phyloP scores from a whole-genome alignment of 2,329 filamentous ascomycete species.

The Ciborinia camelliae region DNA sequence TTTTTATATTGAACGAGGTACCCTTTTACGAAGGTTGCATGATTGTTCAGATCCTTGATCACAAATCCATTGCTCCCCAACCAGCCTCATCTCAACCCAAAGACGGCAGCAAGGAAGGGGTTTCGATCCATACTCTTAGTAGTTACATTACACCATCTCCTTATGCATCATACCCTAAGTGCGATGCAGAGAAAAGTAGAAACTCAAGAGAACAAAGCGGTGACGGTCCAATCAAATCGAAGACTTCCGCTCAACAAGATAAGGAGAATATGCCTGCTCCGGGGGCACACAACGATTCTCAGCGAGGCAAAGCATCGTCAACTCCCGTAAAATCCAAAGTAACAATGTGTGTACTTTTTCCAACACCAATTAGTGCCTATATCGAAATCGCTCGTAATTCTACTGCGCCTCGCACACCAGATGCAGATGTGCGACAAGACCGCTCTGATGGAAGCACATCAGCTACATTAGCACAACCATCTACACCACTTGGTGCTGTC shows the following conservation, averaged over 20 bases:
- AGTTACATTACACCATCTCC: constrained; percentile 86
- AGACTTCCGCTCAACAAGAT: constrained; percentile 44
- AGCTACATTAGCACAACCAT: constrained; percentile 44
- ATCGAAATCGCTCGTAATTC: constrained; percentile 70
- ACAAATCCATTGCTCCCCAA: constrained; percentile 62
- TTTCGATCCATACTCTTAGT: constrained; percentile 91
- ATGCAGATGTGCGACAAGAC: constrained; percentile 49
- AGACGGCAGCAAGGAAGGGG: constrained; percentile 61
- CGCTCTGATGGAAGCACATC: constrained; percentile 41
- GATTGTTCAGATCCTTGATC: constrained; percentile 91
- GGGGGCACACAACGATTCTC: constrained; percentile 46
- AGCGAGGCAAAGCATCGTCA: constrained; percentile 42
- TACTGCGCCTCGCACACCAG: constrained; percentile 49
- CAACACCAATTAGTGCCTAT: constrained; percentile 72
- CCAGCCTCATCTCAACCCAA: constrained; percentile 56
- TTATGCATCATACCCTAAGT: constrained; percentile 71
- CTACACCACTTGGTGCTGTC: constrained; percentile 62
- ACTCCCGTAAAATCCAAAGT: constrained; percentile 58
- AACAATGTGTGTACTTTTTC: constrained; percentile 77
- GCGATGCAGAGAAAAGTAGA: constrained; percentile 35
- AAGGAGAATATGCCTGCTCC: constrained; percentile 59
- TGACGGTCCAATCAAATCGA: constrained; percentile 29
- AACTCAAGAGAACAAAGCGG: constrained; percentile 38
- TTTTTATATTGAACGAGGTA: constrained; percentile 62
- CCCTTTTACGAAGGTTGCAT: constrained; percentile 91